Evolutionary conservation across 179 eudicot genomes (phyloP), one percentile per base, ranked within the genome.

Genomic region (Nepenthes alata): DNA sequence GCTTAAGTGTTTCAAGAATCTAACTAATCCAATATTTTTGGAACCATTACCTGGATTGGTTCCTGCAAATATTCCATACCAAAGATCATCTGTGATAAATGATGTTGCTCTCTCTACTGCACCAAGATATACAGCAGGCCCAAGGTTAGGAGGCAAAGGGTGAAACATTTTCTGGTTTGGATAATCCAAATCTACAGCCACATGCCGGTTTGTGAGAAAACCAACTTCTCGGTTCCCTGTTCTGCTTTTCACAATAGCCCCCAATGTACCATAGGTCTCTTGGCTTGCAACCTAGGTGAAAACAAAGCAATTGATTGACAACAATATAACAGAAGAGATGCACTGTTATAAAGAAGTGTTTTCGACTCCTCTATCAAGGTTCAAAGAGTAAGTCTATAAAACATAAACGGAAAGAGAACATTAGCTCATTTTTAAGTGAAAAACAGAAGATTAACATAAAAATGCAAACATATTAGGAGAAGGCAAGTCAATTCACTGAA

Each of bases 51-150:
- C 97, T 81, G 97, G 87, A 67, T 91, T 91, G 45, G 77, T 84
- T 77, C 97, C 96, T 51, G 97, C 97, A 74, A 91, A 91, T 60
- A 88, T 88, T 57, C 89, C 96, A 81, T 85, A 91, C 97, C 97
- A 88, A 15, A 88, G 83, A 64, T 88, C 97, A 60, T 91, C 97
- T 53, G 91, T 84, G 67, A 91, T 91, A 68, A 91, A 91, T 58
- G 97, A 91, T 57, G 97, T 91, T 58, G 97, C 97, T 77, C 97
- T 82, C 75, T 88, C 97, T 41, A 91, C 97, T 58, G 97, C 89
- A 58, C 97, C 97, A 53, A 91, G 83, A 76, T 91, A 91, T 38
- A 91, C 87, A 47, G 96, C 95, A 60, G 97, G 97, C 70, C 97
- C 97, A 74, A 91, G 95, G 57, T 81, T 88, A 25, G 97, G 97